Evolutionary conservation across 169 alveolate species (phyloP), one percentile per base, ranked within the genome.

Genomic region (Besnoitia besnoiti): DNA sequence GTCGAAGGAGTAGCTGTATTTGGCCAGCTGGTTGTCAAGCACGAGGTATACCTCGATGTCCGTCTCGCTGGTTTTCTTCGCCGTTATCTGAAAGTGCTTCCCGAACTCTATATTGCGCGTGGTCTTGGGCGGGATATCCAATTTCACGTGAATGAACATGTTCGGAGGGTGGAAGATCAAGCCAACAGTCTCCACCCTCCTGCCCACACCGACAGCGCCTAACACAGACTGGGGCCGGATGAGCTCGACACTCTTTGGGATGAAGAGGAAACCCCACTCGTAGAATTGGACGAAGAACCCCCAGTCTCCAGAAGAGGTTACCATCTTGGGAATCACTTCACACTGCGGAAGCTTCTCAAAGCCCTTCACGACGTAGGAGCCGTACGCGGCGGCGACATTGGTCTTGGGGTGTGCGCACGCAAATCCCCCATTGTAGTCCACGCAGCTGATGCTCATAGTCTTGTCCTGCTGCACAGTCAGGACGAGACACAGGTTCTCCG

Each of bases 401-500:
- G 96, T 37, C 14, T 92, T 79, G 44, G 97, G 97, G 90, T 95
- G 95, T 24, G 95, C 95, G 42, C 96, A 90, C 30, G 91, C 90
- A 47, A 95, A 95, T 33, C 97, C 97, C 50, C 85, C 95, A 90
- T 95, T 95, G 73, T 94, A 95, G 90, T 95, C 95, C 62, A 95
- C 94, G 50, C 95, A 91, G 59, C 92, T 93, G 19, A 95, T 95
- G 42, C 93, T 91, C 87, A 91, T 90, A 46, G 93, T 94, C 42
- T 90, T 91, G 61, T 91, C 90, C 62, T 90, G 94, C 59, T 94
- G 95, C 44, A 88, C 91, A 7, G 91, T 90, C 67, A 95, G 90
- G 10, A 95, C 89, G 47, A 95, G 80, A 61, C 95, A 94, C 73
- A 95, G 82, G 76, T 90, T 93, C 75, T 93, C 89, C 19, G 95